These are phyloP conservation scores for Ananas comosus DNA, from an alignment of 176 grass and related monocot species.

Conservation along the genomic window DNA sequence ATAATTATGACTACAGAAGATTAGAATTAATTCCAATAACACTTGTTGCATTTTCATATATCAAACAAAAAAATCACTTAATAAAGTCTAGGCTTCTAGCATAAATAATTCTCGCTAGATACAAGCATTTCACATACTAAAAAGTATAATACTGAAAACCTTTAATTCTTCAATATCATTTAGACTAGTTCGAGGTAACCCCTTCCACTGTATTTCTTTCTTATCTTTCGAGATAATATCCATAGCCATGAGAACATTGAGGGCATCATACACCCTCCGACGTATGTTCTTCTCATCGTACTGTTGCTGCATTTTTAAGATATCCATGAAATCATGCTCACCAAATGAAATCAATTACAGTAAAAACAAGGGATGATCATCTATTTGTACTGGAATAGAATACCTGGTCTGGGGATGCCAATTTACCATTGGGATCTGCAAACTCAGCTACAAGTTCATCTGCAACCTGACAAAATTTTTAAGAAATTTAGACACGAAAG, in stretches of 20 bases:
- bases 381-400: conserved; percentile 28
- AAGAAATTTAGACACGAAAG: conserved; percentile 10
- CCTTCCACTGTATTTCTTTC: conserved; percentile 99
- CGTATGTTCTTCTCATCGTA: conserved; percentile 99
- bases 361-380: not conserved
- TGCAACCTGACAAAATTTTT: conserved; percentile 56
- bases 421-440: conserved; percentile 53
- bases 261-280: conserved; percentile 88
- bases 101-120: not conserved
- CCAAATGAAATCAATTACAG: conserved; percentile 18
- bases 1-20: not conserved
- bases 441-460: conserved; percentile 98
- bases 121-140: not conserved
- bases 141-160: conserved; percentile 28
- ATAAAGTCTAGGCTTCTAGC: not conserved
- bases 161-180: conserved; percentile 90
- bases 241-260: conserved; percentile 98
- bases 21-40: too few relatives aligned
- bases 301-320: conserved; percentile 64
- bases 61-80: not conserved
- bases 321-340: conserved; percentile 22
- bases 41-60: too few relatives aligned
- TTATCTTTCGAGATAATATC: conserved; percentile 99
- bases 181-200: conserved; percentile 83
- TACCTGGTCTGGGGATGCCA: conserved; percentile 73